A percentile compares a stretch with the other conserved stretches of the same genome.
These are phyloP conservation scores for Xylariomycetidae sp. DNA, from an alignment of 2,329 filamentous ascomycete genomes.

Conservation along the genomic window DNA sequence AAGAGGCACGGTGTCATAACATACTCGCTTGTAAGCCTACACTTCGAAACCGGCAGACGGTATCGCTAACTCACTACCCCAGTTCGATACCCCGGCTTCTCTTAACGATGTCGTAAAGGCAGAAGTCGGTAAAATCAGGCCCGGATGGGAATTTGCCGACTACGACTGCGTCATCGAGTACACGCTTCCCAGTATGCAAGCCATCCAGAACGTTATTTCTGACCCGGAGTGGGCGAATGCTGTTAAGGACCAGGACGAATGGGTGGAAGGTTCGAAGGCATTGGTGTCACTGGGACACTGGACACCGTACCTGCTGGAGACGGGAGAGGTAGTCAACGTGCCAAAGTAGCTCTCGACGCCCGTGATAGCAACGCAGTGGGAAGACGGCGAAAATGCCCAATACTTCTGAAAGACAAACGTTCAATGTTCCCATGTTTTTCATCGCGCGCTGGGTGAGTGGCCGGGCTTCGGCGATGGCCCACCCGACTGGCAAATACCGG, in stretches of 20 bases:
- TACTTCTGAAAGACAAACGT: no score
- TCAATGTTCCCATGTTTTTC: no score
- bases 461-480: no score
- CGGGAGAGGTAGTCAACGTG: slow-evolving; percentile 21
- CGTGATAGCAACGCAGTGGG: no score
- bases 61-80: no score
- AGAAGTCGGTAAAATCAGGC: slow-evolving; percentile 9
- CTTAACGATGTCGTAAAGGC: slow-evolving; percentile 16
- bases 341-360: no score
- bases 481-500: no score
- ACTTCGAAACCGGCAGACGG: neutral
- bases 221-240: slow-evolving; percentile 21
- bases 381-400: no score
- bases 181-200: slow-evolving; percentile 12
- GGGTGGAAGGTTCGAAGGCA: slow-evolving; percentile 21
- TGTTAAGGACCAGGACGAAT: slow-evolving; percentile 24
- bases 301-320: slow-evolving; percentile 20
- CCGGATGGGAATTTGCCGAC: slow-evolving; percentile 17
- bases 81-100: slow-evolving; percentile 18
- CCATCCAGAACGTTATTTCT: slow-evolving; percentile 16
- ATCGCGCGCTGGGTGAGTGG: no score
- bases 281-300: slow-evolving; percentile 20
- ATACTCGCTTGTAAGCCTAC: slow-evolving; percentile 20
- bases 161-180: slow-evolving; percentile 27
- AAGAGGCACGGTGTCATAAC: slow-evolving; percentile 19